These are phyloP conservation scores for Penicillium bialowiezense DNA, from an alignment of 495 filamentous ascomycete genomes.

Conservation along the genomic window DNA sequence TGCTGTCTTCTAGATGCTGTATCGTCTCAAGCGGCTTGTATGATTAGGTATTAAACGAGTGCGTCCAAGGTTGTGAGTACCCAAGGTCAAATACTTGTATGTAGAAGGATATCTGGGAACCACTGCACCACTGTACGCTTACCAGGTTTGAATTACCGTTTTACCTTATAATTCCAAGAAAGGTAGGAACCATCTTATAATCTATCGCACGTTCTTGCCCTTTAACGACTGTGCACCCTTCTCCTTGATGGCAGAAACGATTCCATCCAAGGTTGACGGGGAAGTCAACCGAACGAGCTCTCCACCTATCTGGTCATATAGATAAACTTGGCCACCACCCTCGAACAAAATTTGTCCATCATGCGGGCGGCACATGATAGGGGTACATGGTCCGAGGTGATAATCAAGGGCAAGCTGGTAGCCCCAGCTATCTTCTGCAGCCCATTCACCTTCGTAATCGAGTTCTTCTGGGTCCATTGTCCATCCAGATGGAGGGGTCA, in stretches of 20 bases:
- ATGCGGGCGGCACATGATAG: slow-evolving; percentile 3
- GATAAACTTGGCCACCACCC: not conserved
- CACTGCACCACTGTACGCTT: not conserved
- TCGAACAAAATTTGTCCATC: slow-evolving; percentile 2
- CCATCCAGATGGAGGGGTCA: slow-evolving; percentile 5
- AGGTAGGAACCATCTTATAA: too few species aligned
- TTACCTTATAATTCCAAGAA: too few species aligned
- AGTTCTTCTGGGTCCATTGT: slow-evolving; percentile 8
- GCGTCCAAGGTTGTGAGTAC: too few species aligned
- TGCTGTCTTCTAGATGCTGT: too few species aligned
- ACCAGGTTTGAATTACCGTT: too few species aligned
- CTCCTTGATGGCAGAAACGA: not conserved
- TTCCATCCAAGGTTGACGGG: not conserved
- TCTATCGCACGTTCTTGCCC: too few species aligned
- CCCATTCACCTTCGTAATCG: slow-evolving; percentile 6
- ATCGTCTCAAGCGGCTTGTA: too few species aligned
- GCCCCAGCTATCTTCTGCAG: not conserved
- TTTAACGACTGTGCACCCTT: too few species aligned
- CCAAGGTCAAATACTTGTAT: too few species aligned
- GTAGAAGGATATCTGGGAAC: too few species aligned
- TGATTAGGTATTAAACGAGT: too few species aligned
- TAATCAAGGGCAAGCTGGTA: not conserved
- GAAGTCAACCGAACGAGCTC: not conserved
- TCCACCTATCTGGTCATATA: not conserved
- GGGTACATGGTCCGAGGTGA: not conserved